Evolutionary conservation across 345 rosid genomes (phyloP), one percentile per base, ranked within the genome.

Genomic region (Capsella bursapastoris): DNA sequence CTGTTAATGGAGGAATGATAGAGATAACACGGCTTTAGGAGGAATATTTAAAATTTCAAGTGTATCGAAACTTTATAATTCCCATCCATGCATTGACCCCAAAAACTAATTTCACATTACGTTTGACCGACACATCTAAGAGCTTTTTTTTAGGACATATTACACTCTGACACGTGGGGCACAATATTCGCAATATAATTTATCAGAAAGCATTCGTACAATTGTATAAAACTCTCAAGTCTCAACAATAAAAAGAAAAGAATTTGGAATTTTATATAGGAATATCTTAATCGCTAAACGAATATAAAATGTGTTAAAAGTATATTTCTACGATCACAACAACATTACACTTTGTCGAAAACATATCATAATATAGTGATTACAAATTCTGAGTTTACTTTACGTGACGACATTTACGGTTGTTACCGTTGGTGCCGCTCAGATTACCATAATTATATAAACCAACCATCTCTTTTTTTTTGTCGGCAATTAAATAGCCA

Each of bases 71-170:
- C 29, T 70, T 69, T 62, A 61, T 53, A 22, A 22, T 22, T 22
- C 25, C 22, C 25, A 22, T 61, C 9, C 43, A 45, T 69, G 75
- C 66, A 70, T 76, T 76, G 79, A 64, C 80, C 66, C 75, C 66
- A 50, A 50, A 56, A 7, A 34, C 55, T 18, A 18, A 3, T 22
- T 75, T 61, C 64, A 61, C 74, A 35, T 53, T 43, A 53, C 41
- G 45, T 74, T 74, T 41, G 67, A 66, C 60, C 78, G 58, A 57
- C 73, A 50, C 52, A 40, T 63, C 37, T 56, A 8, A 49, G 41
- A 64, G 22, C 37, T 9, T 9, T 14, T 57, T 32, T 61, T 55
- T 55, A 9, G 27, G 27, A n/a, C 45, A 8, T 53, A 55, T 15
- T 15, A 38, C 49, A 56, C 22, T 3, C 37, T 28, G 65, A 56